Base-by-base conservation (phyloP, 2,329 filamentous ascomycete genomes). In the Alternaria novae-zelandiae region DNA sequence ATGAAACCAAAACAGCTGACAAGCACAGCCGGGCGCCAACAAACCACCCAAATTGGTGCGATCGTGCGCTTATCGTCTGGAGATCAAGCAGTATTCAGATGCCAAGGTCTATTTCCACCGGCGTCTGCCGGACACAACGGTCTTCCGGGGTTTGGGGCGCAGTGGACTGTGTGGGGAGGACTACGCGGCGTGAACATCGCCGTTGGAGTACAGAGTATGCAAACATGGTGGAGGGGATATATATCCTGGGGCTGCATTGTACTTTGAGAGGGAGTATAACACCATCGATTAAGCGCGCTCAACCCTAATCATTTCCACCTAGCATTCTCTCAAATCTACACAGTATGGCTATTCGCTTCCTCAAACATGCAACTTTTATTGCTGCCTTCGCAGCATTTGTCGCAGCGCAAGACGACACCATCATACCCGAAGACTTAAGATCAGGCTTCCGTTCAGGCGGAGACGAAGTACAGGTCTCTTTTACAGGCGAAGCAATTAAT, bases 391-490 rank as follows among this genome's bases (percentile, higher is more conserved):
- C 59, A 11, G n/a, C 58, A n/a, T 45, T 59, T 6, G 32, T 60
- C 15, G 36, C 56, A 12, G 66, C 65, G 17, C 70, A 74, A 57
- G 49, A 54, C 53, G 53, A 61, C 12, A 63, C 50, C 6, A 65
- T 65, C 30, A 61, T 74, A 23, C 70, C 70, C 2, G 41, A 58
- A 23, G 71, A 73, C 50, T 44, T 74, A 20, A 56, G 44, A 10
- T 32, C 56, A 1, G 74, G 71, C n/a, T 77, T 78, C 58, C 49
- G 49, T 17, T 17, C 50, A 15, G 56, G 45, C 10, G 64, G 62
- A 15, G 62, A 69, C 17, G 62, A 75, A 50, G 50, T 78, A n/a
- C 76, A 78, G 64, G 75, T 73, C 23, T 74, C 74, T 26, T 78
- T 71, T 54, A 72, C 69, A 6, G 49, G 56, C 44, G 50, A 73